Conservation (phyloP, 345 rosid genomes). For the Jatropha curcas region DNA sequence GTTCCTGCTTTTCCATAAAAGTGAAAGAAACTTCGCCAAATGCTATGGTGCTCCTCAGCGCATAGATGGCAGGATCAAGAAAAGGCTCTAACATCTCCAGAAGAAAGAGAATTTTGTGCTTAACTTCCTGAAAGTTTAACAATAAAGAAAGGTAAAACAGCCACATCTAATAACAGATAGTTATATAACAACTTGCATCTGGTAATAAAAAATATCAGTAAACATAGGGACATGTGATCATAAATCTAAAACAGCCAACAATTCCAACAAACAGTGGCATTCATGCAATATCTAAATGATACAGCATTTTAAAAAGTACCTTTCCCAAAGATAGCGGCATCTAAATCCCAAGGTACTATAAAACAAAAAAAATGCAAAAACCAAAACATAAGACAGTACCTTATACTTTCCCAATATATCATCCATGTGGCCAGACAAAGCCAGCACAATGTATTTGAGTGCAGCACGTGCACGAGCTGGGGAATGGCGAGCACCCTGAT, state of each 20-base stretch:
- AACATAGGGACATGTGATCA: neutral
- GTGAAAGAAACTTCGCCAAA: slow-evolving; percentile 56
- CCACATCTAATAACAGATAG: neutral
- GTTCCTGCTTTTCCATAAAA: slow-evolving; percentile 57
- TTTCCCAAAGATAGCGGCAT: neutral
- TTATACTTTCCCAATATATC: slow-evolving; percentile 72
- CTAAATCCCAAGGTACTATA: neutral
- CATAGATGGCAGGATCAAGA: slow-evolving; percentile 64
- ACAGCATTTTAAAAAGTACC: neutral
- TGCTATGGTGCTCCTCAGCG: slow-evolving; percentile 52
- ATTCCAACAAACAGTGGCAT: neutral
- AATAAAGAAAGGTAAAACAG: neutral
- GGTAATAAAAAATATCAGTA: neutral
- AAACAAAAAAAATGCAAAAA: neutral
- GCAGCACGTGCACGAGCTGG: slow-evolving; percentile 64
- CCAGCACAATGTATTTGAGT: slow-evolving; percentile 72
- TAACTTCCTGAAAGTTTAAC: slow-evolving; percentile 58
- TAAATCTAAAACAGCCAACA: neutral
- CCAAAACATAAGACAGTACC: slow-evolving; percentile 36
- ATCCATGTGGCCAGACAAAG: slow-evolving; percentile 82
- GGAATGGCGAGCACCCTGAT: slow-evolving; percentile 56
- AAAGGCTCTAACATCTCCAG: slow-evolving; percentile 85
- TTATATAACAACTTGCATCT: neutral
- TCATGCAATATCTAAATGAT: neutral
- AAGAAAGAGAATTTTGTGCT: slow-evolving; percentile 78